These are phyloP conservation scores for Penicillium silybi DNA, from an alignment of 495 filamentous ascomycete species.

Conservation along the genomic window DNA sequence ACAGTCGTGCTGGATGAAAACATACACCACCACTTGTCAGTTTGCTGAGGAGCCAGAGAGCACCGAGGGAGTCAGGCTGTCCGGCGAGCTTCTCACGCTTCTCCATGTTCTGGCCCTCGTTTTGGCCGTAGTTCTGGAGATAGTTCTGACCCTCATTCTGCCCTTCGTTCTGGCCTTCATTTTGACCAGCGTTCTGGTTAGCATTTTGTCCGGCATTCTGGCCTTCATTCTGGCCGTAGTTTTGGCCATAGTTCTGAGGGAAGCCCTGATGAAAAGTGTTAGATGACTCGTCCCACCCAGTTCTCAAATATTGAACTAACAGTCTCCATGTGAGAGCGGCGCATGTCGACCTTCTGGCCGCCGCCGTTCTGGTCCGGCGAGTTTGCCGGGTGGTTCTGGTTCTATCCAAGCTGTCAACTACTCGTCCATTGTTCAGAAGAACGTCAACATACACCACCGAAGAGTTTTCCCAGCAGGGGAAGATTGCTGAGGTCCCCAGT, in stretches of 20 bases:
- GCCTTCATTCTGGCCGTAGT: conserved; percentile 10
- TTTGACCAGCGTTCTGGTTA: conserved; percentile 12
- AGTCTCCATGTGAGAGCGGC: neutral
- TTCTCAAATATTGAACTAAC: neutral
- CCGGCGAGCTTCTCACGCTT: conserved; percentile 3
- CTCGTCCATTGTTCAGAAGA: neutral
- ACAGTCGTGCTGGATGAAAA: neutral
- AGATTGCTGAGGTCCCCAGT: conserved; percentile 15
- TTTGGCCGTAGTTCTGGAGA: conserved; percentile 10
- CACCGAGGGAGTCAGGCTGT: neutral
- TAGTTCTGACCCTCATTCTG: conserved; percentile 10
- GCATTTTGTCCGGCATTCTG: conserved; percentile 2
- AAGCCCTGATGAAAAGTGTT: neutral
- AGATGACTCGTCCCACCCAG: neutral
- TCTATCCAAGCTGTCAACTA: neutral
- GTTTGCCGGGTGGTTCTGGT: neutral
- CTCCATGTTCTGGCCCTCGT: conserved; percentile 10
- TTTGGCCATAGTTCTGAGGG: neutral
- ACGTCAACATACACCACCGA: conserved; percentile 16
- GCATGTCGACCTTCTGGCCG: neutral
- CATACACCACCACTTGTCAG: conserved; percentile 9
- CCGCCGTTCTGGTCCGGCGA: neutral
- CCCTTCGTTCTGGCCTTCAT: conserved; percentile 6
- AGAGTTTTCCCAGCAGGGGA: conserved; percentile 10
- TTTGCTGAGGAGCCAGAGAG: neutral